Evolutionary conservation across 768 basidiomycete genomes (phyloP), one percentile per base, ranked within the genome.

Genomic region (Kwoniella botswanensis): DNA sequence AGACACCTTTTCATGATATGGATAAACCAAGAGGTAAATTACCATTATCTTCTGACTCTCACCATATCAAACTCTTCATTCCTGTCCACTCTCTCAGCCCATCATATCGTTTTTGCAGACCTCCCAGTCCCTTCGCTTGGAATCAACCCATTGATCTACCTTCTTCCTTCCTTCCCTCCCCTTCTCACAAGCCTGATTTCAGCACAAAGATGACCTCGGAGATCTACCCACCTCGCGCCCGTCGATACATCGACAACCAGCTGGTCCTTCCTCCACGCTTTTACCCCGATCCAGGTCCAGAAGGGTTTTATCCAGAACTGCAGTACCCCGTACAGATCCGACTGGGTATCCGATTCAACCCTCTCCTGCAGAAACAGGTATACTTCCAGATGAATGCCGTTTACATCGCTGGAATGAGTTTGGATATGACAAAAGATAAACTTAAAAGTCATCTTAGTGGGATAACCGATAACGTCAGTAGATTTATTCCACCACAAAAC

Each of bases 381-480:
- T 69, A 69, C 44, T 29, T 57, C 13, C 68, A 69, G 60, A 22
- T 69, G 10, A 63, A 69, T 58, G 60, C 61, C 10, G 61, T 69
- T 10, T 69, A 63, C 46, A 43, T 69, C 21, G 41, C 42, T 41
- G 67, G 67, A 7, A 42, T 68, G 2, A 61, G 22, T 17, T 35
- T 22, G 59, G n/a, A 61, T 61, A 53, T 61, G 12, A 60, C n/a
- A 0, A 18, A 53, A 52, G 21, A 54, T 1, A 26, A 62, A 13
- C 0, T 68, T 1, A 35, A n/a, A 13, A 11, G 35, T 15, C 11
- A 21, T 21, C 41, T 59, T 13, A 41, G 46, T 10, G 50, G 21
- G 26, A 53, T 68, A 15, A 53, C 44, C 18, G 24, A 18, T 17
- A 26, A 61, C 4, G 67, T 68, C 10, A 35, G 67, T 68, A 9